phyloP scores from a whole-genome alignment of 495 filamentous ascomycete genomes.

The Tetracladium setigerum region DNA sequence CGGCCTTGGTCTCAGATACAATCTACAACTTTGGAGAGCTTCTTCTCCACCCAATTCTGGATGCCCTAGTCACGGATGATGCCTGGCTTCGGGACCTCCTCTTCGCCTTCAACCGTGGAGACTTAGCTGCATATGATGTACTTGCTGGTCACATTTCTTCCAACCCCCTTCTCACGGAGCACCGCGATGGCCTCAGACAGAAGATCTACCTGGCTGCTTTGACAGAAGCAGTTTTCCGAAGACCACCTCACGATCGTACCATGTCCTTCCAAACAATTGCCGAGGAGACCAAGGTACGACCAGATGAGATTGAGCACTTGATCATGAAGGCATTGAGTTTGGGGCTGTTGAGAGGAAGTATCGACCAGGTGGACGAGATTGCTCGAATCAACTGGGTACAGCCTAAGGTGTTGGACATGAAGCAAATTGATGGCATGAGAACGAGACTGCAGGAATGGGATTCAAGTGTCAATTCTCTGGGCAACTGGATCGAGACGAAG shows the following conservation, averaged over 20 bases:
- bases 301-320: constrained; percentile 90
- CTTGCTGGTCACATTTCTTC: constrained; percentile 69
- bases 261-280: constrained; percentile 85
- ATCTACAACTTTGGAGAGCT: constrained; percentile 99
- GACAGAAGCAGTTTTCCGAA: constrained; percentile 92
- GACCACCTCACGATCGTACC: constrained; percentile 89
- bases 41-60: constrained; percentile 90
- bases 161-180: constrained; percentile 69
- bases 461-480: constrained; percentile 85
- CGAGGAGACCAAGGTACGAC: constrained; percentile 83
- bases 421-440: constrained; percentile 93
- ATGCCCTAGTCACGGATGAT: constrained; percentile 53
- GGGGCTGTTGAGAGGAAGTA: constrained; percentile 82
- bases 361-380: constrained; percentile 92
- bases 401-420: constrained; percentile 92
- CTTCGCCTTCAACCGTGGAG: constrained; percentile 95
- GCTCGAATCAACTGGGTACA: constrained; percentile 98
- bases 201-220: constrained; percentile 96
- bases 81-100: constrained; percentile 88
- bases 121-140: constrained; percentile 77
- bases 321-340: constrained; percentile 97
- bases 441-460: constrained; percentile 87
- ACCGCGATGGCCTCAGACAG: constrained; percentile 79
- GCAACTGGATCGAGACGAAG: constrained; percentile 87
- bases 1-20: constrained; percentile 82